A percentile compares a stretch with the other conserved stretches of the same genome.
Evolutionary conservation across 768 basidiomycete genomes (phyloP).

Genomic region (Lactifluus piperatus): DNA sequence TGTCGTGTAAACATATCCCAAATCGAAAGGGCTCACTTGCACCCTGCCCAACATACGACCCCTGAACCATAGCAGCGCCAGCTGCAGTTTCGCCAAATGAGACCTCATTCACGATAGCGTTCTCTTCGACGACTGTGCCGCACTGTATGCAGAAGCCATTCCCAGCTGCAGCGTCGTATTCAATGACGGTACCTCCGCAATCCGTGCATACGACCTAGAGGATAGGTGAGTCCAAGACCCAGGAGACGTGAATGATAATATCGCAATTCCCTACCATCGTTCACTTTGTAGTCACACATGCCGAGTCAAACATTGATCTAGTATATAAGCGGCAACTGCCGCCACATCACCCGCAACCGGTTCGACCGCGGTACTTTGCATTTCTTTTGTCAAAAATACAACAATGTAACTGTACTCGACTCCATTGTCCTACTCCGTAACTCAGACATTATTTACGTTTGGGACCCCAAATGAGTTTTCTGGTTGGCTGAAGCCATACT

Average conservation of each 20-base stretch:
- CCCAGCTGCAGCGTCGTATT: constrained; percentile 77
- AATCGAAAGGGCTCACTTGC: constrained; percentile 54
- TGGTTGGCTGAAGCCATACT: constrained; percentile 1
- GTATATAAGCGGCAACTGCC: constrained; percentile 3
- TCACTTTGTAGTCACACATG: background rate
- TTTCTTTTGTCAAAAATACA: background rate
- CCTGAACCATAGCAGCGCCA: constrained; percentile 94
- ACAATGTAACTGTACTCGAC: background rate
- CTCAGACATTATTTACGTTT: background rate
- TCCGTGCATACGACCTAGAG: constrained; percentile 55
- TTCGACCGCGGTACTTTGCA: too few species aligned
- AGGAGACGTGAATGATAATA: background rate
- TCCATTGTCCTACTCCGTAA: background rate
- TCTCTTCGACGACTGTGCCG: constrained; percentile 88
- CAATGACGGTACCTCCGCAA: constrained; percentile 77
- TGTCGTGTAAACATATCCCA: background rate
- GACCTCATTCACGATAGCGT: constrained; percentile 88
- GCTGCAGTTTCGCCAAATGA: constrained; percentile 89
- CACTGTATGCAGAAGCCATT: constrained; percentile 82
- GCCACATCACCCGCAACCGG: too few species aligned
- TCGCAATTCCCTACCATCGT: constrained; percentile 3
- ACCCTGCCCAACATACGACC: constrained; percentile 84
- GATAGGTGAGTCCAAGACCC: background rate
- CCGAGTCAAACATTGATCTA: background rate
- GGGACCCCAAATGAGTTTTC: constrained; percentile 1